These are phyloP conservation scores for Mycothermus thermophilus DNA, from an alignment of 495 filamentous ascomycete species.

Conservation along the genomic window DNA sequence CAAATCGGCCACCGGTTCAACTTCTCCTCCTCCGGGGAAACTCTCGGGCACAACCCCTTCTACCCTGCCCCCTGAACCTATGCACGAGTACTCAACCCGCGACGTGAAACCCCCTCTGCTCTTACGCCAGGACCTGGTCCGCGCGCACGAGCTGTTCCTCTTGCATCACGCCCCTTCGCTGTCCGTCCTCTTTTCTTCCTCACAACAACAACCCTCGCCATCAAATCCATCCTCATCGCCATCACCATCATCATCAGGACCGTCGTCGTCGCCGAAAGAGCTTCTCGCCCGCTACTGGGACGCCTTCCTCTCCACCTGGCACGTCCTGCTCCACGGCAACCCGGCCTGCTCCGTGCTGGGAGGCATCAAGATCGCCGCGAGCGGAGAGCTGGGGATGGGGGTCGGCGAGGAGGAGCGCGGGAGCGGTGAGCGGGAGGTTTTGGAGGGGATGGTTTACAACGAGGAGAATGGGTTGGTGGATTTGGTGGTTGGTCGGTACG, in stretches of 20 bases:
- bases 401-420: constrained; percentile 91
- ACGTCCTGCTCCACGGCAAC: constrained; percentile 78
- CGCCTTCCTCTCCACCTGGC: constrained; percentile 67
- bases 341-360: constrained; percentile 66
- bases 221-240: no score
- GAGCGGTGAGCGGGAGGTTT: constrained; percentile 77
- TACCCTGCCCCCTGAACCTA: constrained; percentile 16
- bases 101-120: constrained; percentile 76
- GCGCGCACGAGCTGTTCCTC: constrained; percentile 72
- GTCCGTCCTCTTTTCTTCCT: constrained; percentile 38
- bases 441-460: constrained; percentile 68
- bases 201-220: background rate
- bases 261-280: no score
- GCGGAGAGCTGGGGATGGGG: constrained; percentile 82
- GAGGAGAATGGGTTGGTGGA: constrained; percentile 62
- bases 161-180: constrained; percentile 70
- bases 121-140: constrained; percentile 63
- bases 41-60: background rate
- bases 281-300: constrained; percentile 79
- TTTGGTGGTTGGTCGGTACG: constrained; percentile 62
- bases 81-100: constrained; percentile 65
- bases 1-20: constrained; percentile 19
- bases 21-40: constrained; percentile 4
- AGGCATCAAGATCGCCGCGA: constrained; percentile 78
- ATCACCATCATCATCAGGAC: no score